Evolutionary conservation across 345 rosid genomes (phyloP).

Genomic region (Brassica napus): Da-Ae NC_063445.1:2702001-2702500

Average conservation of each 20-base stretch:
- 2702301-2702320: not conserved
- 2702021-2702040: conserved; percentile 32
- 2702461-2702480: not conserved
- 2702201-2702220: conserved; percentile 33
- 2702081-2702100: conserved; percentile 57
- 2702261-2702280: not conserved
- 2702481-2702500: not conserved
- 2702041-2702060: conserved; percentile 34
- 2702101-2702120: conserved; percentile 57
- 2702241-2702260: conserved; percentile 11
- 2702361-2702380: not conserved
- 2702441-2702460: not conserved
- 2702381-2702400: conserved; percentile 10
- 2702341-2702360: conserved; percentile 3
- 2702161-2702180: conserved; percentile 53
- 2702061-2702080: conserved; percentile 33
- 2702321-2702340: conserved; percentile 7
- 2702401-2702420: not conserved
- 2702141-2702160: conserved; percentile 46
- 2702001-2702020: conserved; percentile 58
- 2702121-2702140: conserved; percentile 51
- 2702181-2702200: conserved; percentile 56
- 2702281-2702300: not conserved
- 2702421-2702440: not conserved
- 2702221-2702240: not conserved